These are phyloP conservation scores for Xanthoconium purpureum DNA, from an alignment of 768 basidiomycete genomes.

Conservation along the genomic window DNA sequence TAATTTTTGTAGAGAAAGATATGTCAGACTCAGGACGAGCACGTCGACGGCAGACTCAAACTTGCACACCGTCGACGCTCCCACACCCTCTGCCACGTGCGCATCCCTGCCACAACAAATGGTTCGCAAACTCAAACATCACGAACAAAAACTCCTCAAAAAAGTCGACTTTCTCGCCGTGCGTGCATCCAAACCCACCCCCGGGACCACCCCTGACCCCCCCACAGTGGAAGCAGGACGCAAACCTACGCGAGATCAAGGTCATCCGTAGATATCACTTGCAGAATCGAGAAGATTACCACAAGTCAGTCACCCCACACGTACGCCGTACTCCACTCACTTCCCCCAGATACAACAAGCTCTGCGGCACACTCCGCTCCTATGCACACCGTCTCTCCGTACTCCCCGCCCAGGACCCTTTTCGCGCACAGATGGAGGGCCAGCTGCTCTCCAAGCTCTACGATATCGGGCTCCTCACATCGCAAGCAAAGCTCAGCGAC, in stretches of 20 bases:
- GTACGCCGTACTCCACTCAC: not conserved
- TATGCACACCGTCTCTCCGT: constrained; percentile 85
- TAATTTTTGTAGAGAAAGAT: constrained; percentile 28
- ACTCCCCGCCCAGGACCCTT: constrained; percentile 86
- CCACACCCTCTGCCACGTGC: constrained; percentile 34
- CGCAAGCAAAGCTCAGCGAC: constrained; percentile 86
- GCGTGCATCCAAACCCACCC: constrained; percentile 23
- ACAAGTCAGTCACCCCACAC: constrained; percentile 52
- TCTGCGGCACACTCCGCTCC: constrained; percentile 82
- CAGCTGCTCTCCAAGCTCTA: constrained; percentile 92
- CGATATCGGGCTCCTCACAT: constrained; percentile 91
- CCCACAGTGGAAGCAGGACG: constrained; percentile 93
- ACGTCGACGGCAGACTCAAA: constrained; percentile 32
- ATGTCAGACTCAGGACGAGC: constrained; percentile 27
- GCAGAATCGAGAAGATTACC: constrained; percentile 91
- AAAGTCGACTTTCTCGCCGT: constrained; percentile 97
- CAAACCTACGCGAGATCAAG: constrained; percentile 83
- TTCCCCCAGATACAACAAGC: constrained; percentile 78
- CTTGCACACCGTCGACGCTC: constrained; percentile 19
- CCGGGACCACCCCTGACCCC: not conserved
- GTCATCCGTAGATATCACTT: constrained; percentile 96
- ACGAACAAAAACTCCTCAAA: constrained; percentile 92
- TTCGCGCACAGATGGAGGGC: constrained; percentile 78
- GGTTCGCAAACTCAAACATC: constrained; percentile 94
- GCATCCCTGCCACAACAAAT: constrained; percentile 26